Evolutionary conservation across 1,139 yeast species (phyloP), one percentile per base, ranked within the genome.

Genomic region (Scheffersomyces cryptocercus): DNA sequence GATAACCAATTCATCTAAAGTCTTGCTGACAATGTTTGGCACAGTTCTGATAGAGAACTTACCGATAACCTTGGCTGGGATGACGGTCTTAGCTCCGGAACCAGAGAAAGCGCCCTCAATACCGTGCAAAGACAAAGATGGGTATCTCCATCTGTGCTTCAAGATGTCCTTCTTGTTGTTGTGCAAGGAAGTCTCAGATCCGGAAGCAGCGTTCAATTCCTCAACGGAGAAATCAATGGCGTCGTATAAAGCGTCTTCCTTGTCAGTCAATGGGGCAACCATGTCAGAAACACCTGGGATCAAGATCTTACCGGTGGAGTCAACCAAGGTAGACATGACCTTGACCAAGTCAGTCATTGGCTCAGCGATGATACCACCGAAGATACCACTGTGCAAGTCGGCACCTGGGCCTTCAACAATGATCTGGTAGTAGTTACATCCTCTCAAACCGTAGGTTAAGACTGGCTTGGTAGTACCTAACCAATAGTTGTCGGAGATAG

Each of bases 131-230:
- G 98, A 90, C 61, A 93, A 77, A 14, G 99, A 90, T 47, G 99
- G 98, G 72, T 77, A 89, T 79, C 99, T 85, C 99, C 99, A 93
- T 79, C 99, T 85, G 68, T 93, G 97, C 85, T 90, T 93, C 61
- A 93, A 81, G 53, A 91, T 86, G 48, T 84, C 86, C 70, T 88
- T 84, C 68, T 89, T 88, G 63, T 79, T 78, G 50, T 82, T 77
- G 69, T 85, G 85, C 50, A 91, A 75, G 35, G 90, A 81, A 37
- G 97, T 90, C 52, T 87, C 65, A 16, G 97, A 85, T 41, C 98
- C 98, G 32, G 93, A 74, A 40, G 97, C 96, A 35, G 82, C 83
- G 64, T 91, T 88, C 64, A 93, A 80, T 54, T 91, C 99, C 36
- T 77, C 84, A 43, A 90, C 80, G 40, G 86, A 83, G 65, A 87